phyloP scores from a whole-genome alignment of 495 filamentous ascomycete genomes.

The Talaromyces stipitatus region DNA sequence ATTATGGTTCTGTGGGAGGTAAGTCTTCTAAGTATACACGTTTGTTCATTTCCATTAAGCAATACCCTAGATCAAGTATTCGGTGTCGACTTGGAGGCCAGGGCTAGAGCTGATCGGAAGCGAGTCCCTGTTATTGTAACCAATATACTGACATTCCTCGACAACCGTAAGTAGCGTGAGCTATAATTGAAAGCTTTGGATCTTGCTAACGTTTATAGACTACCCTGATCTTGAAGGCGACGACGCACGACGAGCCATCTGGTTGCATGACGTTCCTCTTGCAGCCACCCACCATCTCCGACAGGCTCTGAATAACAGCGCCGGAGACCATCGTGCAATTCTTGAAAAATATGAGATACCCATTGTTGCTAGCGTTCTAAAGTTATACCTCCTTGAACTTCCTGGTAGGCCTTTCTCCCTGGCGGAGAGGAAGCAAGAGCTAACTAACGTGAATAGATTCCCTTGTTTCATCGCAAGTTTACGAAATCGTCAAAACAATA shows the following conservation, averaged over 20 bases:
- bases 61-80: constrained; percentile 76
- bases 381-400: constrained; percentile 92
- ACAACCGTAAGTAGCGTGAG: constrained; percentile 56
- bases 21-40: constrained; percentile 6
- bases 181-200: neutral
- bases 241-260: constrained; percentile 84
- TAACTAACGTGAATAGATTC: constrained; percentile 55
- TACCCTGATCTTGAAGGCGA: constrained; percentile 98
- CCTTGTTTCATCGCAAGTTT: constrained; percentile 94
- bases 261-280: constrained; percentile 88
- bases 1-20: constrained; percentile 94
- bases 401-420: constrained; percentile 55
- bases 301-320: constrained; percentile 78
- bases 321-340: constrained; percentile 64
- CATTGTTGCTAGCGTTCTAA: constrained; percentile 87
- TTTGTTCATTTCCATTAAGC: neutral
- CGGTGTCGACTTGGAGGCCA: constrained; percentile 90
- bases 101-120: constrained; percentile 88
- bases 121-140: constrained; percentile 91
- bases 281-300: constrained; percentile 79
- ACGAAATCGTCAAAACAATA: constrained; percentile 97
- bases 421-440: neutral
- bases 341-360: constrained; percentile 85
- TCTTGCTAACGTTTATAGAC: constrained; percentile 34
- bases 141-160: constrained; percentile 85